Evolutionary conservation across 257 asterid species (phyloP), one percentile per base, ranked within the genome.

Genomic region (Solanum sejunctum): DNA sequence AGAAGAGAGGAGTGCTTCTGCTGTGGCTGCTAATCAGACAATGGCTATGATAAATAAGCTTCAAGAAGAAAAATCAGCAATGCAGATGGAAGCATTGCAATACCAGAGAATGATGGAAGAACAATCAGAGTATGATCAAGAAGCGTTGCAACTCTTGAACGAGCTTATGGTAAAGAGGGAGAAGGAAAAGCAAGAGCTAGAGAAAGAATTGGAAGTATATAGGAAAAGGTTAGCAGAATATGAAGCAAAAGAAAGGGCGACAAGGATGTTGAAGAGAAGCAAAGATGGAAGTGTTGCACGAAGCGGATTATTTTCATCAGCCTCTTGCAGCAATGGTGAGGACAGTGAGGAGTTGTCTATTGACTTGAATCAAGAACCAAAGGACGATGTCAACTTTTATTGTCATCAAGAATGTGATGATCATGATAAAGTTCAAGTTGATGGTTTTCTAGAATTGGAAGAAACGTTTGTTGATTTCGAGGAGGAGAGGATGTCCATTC

Each of bases 41-140:
- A 94, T 97, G 98, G 99, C 99, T 43, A 97, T 97, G 99, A 97
- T 97, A 80, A 95, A 94, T 79, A 84, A 98, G 39, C 98, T 97
- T 61, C 99, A 97, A 64, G 99, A 97, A 91, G 99, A 97, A 88
- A 97, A 94, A 86, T 98, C 98, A 0, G 98, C 98, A 12, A 92
- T 97, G 98, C 98, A 95, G 85, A 97, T 97, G 98, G 99, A 97
- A 86, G 98, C 99, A 23, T 87, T 95, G 85, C 99, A 97, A 90
- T 97, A 97, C 73, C 98, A 97, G 89, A 92, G 99, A 88, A 97
- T 97, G 99, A 97, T 97, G 99, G 99, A 97, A 80, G 99, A 97
- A 81, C 99, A 97, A 84, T 91, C 98, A 0, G 99, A 97, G 63
- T 97, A 97, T 18, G 99, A 97, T 87, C 99, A 97, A 89, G 99